A percentile compares a stretch with the other conserved stretches of the same genome.
phyloP scores from a whole-genome alignment of 2,329 filamentous ascomycete genomes.

The Tolypocladium guangdongense region DNA sequence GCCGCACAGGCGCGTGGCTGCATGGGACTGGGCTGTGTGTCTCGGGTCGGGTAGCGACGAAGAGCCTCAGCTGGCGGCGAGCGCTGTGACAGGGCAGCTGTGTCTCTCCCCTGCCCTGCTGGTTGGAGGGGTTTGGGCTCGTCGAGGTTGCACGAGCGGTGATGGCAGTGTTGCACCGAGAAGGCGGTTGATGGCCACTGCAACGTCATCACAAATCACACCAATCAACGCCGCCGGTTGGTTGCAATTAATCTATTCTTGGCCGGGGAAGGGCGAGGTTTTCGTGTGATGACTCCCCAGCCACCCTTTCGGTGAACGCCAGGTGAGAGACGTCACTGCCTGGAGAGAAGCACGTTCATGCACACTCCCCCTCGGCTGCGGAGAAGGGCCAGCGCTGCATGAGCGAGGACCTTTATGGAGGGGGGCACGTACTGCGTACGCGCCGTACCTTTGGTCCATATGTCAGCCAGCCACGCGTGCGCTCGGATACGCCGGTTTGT shows the following conservation, averaged over 20 bases:
- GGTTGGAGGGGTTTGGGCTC: background rate
- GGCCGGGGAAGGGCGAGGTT: background rate
- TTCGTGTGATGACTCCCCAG: background rate
- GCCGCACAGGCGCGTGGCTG: conserved; percentile 8
- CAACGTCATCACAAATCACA: background rate
- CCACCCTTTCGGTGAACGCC: background rate
- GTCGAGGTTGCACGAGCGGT: background rate
- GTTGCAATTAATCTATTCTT: background rate
- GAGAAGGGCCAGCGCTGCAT: background rate
- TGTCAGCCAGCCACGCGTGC: background rate
- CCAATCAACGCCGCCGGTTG: background rate
- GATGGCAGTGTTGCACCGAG: background rate
- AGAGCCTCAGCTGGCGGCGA: background rate
- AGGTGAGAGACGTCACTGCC: background rate
- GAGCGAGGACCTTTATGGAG: background rate
- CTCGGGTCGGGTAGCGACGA: background rate
- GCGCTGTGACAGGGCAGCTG: background rate
- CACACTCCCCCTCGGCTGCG: background rate
- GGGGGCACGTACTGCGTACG: background rate
- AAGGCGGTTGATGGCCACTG: background rate
- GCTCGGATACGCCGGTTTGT: background rate
- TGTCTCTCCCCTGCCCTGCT: background rate
- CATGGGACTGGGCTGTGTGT: background rate
- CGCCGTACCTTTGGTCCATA: too few species aligned
- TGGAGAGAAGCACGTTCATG: background rate